Conservation (phyloP, 75 land plant species). For the Selaginella tamariscina region DNA sequence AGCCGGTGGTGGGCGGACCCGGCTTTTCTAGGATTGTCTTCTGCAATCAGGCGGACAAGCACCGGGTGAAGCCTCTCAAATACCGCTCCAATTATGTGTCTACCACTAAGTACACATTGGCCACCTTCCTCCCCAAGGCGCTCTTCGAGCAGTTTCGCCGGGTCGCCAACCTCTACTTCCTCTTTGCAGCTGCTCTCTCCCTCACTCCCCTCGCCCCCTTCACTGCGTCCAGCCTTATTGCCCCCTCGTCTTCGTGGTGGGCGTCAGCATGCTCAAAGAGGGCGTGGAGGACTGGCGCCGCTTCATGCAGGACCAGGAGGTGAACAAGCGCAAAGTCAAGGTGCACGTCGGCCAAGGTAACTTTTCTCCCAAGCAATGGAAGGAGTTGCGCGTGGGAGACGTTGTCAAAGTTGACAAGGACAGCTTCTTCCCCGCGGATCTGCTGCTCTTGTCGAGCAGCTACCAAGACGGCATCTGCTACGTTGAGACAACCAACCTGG, state of each 20-base stretch:
- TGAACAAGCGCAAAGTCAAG: conserved; percentile 40
- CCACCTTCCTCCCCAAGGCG: conserved; percentile 74
- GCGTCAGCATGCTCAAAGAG: conserved; percentile 76
- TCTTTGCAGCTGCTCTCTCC: conserved; percentile 53
- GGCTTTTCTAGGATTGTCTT: conserved; percentile 63
- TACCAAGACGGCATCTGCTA: conserved; percentile 84
- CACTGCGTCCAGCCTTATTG: conserved; percentile 43
- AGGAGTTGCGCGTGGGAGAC: conserved; percentile 59
- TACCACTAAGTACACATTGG: conserved; percentile 75
- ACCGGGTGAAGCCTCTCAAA: conserved; percentile 43
- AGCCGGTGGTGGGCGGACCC: conserved; percentile 26
- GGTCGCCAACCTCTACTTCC: conserved; percentile 84
- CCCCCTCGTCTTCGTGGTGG: conserved; percentile 74
- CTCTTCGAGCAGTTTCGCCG: conserved; percentile 84
- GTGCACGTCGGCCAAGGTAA: conserved; percentile 44
- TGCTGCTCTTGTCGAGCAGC: conserved; percentile 60
- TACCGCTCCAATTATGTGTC: conserved; percentile 57
- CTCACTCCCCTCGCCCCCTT: conserved; percentile 48
- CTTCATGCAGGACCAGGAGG: conserved; percentile 62
- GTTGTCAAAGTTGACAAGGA: conserved; percentile 66
- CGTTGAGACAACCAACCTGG: conserved; percentile 89
- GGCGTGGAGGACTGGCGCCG: conserved; percentile 93
- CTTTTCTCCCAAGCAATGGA: conserved; percentile 46
- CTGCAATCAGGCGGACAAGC: conserved; percentile 53
- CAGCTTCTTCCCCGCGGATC: conserved; percentile 69